These are phyloP conservation scores for Symbiodinium natans DNA, from an alignment of 73 alveolate species.

Conservation along the genomic window DNA sequence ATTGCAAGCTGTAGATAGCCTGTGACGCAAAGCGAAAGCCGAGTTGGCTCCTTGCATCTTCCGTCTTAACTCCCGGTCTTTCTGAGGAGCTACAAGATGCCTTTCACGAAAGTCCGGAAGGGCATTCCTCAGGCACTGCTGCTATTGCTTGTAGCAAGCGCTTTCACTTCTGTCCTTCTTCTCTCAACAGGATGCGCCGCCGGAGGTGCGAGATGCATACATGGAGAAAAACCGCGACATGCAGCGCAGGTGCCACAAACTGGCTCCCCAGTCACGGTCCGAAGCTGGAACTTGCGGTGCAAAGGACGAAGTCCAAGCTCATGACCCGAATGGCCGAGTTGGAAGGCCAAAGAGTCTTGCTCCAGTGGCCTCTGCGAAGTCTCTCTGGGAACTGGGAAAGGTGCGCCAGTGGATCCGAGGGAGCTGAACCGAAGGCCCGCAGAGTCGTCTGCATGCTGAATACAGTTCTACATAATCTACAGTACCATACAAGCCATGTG, in stretches of 20 bases:
- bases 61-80: too few relatives aligned
- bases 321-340: constrained; percentile 63
- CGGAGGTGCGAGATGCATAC: constrained; percentile 24
- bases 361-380: too few relatives aligned
- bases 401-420: constrained; percentile 1
- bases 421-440: neutral
- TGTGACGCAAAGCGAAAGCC: too few relatives aligned
- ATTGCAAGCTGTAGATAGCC: too few relatives aligned
- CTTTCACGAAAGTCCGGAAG: constrained; percentile 34
- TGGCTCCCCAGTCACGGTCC: neutral
- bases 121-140: constrained; percentile 63
- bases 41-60: too few relatives aligned
- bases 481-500: too few relatives aligned
- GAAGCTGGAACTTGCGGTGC: neutral
- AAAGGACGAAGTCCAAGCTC: constrained; percentile 57
- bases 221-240: constrained; percentile 62
- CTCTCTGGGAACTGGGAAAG: too few relatives aligned
- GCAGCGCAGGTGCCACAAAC: constrained; percentile 23
- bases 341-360: neutral
- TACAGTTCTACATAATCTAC: too few relatives aligned
- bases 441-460: neutral
- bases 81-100: constrained; percentile 78
- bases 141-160: neutral
- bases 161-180: neutral
- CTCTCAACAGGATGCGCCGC: constrained; percentile 34